phyloP scores from a whole-genome alignment of 305 asterid genomes.

The Plantago coronopus region DNA sequence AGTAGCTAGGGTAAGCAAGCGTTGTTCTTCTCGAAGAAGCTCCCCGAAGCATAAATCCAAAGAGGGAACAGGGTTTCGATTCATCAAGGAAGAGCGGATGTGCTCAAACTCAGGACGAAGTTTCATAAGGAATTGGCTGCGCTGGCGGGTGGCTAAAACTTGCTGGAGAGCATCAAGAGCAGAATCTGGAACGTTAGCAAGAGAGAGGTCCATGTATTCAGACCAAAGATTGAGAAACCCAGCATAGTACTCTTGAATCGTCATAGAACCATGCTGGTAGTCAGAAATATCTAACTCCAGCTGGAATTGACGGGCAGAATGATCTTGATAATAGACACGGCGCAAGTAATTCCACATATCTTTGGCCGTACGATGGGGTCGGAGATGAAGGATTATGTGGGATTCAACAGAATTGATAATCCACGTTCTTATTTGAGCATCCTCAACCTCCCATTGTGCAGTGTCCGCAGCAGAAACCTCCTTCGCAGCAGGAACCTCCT shows the following conservation, averaged over 20 bases:
- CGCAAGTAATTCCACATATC: not conserved
- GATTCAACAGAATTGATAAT: not conserved
- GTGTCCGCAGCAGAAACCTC: not conserved
- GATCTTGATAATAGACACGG: not conserved
- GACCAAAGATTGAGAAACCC: not conserved
- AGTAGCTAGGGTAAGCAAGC: not conserved
- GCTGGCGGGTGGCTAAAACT: not conserved
- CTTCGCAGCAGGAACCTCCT: not conserved
- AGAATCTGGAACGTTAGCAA: not conserved
- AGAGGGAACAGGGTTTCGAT: slow-evolving; percentile 1
- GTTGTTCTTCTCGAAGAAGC: slow-evolving; percentile 1
- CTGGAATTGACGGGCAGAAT: slow-evolving; percentile 1
- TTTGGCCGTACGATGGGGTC: not conserved
- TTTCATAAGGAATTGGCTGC: slow-evolving; percentile 11
- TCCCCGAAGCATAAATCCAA: slow-evolving; percentile 6
- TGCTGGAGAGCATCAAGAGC: not conserved
- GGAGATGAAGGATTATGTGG: not conserved
- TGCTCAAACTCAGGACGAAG: not conserved
- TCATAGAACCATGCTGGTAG: not conserved
- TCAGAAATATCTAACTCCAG: not conserved
- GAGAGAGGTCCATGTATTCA: not conserved
- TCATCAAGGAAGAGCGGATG: not conserved
- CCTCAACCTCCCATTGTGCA: not conserved
- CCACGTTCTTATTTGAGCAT: not conserved
- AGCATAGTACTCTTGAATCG: slow-evolving; percentile 1